Base-by-base conservation (phyloP, 1,139 yeast genomes). In the Dujonia santamariae region DNA sequence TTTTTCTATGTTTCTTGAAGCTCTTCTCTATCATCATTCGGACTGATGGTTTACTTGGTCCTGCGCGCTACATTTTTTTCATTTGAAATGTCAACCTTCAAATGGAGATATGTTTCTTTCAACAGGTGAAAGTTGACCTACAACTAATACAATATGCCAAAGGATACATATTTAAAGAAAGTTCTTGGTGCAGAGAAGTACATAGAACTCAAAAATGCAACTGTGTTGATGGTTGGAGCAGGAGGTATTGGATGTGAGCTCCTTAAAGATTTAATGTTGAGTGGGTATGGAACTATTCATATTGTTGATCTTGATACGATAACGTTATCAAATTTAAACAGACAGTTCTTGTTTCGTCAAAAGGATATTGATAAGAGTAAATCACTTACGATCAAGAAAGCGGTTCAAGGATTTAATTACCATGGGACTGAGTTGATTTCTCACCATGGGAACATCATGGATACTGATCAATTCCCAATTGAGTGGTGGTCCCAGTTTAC, bases 161-260 rank as follows among this genome's bases (percentile, higher is more conserved):
- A 58, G 43, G 75, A 75, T 44, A 61, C 71, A 3, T 67, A 70
- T 40, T 55, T 74, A 35, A 58, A 49, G 40, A 59, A 59, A 38
- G 61, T 75, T 7, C 62, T 75, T 30, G 81, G 81, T 2, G 54
- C 51, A 0, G 63, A 58, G 7, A 45, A 61, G 12, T 59, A 54
- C 39, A 34, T 41, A 1, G 43, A 58, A 26, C 45, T 77, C 16
- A 60, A 64, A 20, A 37, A 42, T 16, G 38, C 84, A n/a, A 80
- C 72, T 41, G 88, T 92, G 15, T 65, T 94, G 31, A 68, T 94
- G 65, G 96, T 94, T 1, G 98, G 99, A 3, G 97, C 98, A 1
- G 99, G 99, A 19, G 99, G 99, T n/a, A 90, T 94, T 44, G 99
- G 99, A 4, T 94, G 97, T 57, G 99, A 94, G 57, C 65, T 94